These are phyloP conservation scores for Atkinsonella texensis DNA, from an alignment of 2,329 filamentous ascomycete genomes.

Conservation along the genomic window DNA sequence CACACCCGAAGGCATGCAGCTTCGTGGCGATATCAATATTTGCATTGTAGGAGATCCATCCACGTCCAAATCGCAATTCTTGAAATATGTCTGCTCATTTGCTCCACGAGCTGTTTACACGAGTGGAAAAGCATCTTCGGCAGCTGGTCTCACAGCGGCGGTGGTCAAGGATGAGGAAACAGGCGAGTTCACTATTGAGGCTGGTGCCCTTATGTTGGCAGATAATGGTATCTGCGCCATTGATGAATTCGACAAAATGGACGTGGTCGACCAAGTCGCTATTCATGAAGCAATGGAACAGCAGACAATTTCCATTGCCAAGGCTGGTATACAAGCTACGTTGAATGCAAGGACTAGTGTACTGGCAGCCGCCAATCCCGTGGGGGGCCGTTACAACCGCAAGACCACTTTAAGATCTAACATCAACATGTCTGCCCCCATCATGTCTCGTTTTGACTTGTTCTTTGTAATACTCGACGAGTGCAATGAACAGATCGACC, in stretches of 20 bases:
- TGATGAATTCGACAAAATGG: slow-evolving; percentile 99
- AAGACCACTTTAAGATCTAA: slow-evolving; percentile 89
- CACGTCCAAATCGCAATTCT: slow-evolving; percentile 93
- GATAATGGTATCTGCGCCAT: slow-evolving; percentile 97
- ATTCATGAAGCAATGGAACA: slow-evolving; percentile 99
- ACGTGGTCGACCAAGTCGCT: slow-evolving; percentile 89
- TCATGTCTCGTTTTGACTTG: slow-evolving; percentile 98
- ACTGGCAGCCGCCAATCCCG: slow-evolving; percentile 89
- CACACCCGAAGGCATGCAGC: slow-evolving; percentile 86
- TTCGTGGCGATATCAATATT: slow-evolving; percentile 96
- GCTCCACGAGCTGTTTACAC: slow-evolving; percentile 96
- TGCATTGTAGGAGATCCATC: slow-evolving; percentile 96
- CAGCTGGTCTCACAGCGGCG: slow-evolving; percentile 90
- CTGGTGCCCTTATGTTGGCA: slow-evolving; percentile 92
- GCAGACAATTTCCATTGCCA: slow-evolving; percentile 97
- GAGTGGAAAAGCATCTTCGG: slow-evolving; percentile 92
- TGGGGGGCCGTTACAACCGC: slow-evolving; percentile 92
- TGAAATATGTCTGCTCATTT: slow-evolving; percentile 96
- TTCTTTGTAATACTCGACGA: slow-evolving; percentile 98
- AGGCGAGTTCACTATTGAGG: slow-evolving; percentile 96
- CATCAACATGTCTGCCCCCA: slow-evolving; percentile 97
- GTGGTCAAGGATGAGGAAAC: slow-evolving; percentile 98
- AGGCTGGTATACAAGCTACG: slow-evolving; percentile 95
- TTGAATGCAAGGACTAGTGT: slow-evolving; percentile 93
- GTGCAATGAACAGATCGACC: slow-evolving; percentile 84